phyloP scores from a whole-genome alignment of 2,329 filamentous ascomycete species.

The Neurospora sp. region DNA sequence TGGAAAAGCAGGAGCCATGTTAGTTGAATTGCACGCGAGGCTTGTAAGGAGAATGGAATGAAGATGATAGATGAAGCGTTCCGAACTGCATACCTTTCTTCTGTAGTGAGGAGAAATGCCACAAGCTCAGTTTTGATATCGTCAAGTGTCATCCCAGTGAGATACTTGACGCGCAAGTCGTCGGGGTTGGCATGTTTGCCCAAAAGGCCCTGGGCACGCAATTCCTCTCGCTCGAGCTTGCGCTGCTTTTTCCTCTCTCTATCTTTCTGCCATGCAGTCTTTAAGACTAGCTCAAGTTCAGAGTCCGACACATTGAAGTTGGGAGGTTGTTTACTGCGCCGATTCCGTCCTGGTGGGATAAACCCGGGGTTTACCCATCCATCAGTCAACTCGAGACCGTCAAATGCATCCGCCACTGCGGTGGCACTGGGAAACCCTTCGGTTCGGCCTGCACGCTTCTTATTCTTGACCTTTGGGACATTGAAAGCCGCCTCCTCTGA shows the following conservation, averaged over 20 bases:
- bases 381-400: slow-evolving; percentile 79
- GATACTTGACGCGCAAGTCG: slow-evolving; percentile 62
- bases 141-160: slow-evolving; percentile 58
- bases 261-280: slow-evolving; percentile 55
- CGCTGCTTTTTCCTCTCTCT: slow-evolving; percentile 60
- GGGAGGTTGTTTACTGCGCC: slow-evolving; percentile 27
- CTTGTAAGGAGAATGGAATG: not conserved
- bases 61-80: not conserved
- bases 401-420: slow-evolving; percentile 39
- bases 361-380: slow-evolving; percentile 60
- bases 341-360: slow-evolving; percentile 5
- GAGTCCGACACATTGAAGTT: slow-evolving; percentile 53
- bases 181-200: slow-evolving; percentile 46
- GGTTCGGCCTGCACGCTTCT: not conserved
- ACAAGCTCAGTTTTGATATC: slow-evolving; percentile 66
- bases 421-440: slow-evolving; percentile 29
- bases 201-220: slow-evolving; percentile 56
- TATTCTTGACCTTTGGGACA: slow-evolving; percentile 11
- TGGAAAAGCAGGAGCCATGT: slow-evolving; percentile 23
- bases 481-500: slow-evolving; percentile 35
- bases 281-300: slow-evolving; percentile 53
- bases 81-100: slow-evolving; percentile 43
- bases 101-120: slow-evolving; percentile 55
- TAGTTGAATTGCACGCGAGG: not conserved
- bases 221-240: slow-evolving; percentile 60